Conservation (phyloP, 192 early-diverging fungal species). For the Linnemannia hyalina region DNA sequence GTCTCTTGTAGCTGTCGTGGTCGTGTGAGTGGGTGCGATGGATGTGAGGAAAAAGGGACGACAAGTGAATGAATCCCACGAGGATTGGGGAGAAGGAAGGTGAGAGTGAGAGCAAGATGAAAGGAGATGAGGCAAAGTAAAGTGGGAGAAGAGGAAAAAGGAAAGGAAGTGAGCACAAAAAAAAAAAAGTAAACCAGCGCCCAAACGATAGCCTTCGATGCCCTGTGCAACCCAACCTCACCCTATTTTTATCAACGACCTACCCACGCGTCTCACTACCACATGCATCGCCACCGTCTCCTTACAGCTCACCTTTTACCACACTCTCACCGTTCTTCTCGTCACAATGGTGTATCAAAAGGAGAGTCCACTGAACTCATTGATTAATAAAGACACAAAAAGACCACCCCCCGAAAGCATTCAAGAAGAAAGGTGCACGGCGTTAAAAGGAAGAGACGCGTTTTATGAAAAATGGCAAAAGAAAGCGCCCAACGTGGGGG, state of each 20-base stretch:
- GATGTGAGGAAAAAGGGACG: not conserved
- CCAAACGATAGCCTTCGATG: not conserved
- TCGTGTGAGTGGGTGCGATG: not conserved
- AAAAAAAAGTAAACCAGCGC: not conserved
- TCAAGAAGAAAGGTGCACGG: too few species aligned
- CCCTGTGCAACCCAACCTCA: not conserved
- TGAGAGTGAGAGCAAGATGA: not conserved
- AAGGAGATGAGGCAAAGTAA: not conserved
- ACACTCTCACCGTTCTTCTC: not conserved
- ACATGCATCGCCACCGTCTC: not conserved
- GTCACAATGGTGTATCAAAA: too few species aligned
- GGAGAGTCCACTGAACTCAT: not conserved
- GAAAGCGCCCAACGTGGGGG: conserved; percentile 78
- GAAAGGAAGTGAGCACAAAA: not conserved
- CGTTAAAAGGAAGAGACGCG: too few species aligned
- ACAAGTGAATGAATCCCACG: conserved; percentile 1
- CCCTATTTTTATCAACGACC: conserved; percentile 1
- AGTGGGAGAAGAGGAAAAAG: not conserved
- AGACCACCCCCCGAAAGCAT: too few species aligned
- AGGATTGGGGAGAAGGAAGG: not conserved
- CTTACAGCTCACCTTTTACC: not conserved
- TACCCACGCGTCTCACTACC: not conserved
- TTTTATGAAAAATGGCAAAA: not conserved
- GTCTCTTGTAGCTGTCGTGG: not conserved
- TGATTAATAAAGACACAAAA: not conserved